Percentiles rank a stretch among this genome's conserved stretches.
Conservation (phyloP, 352 stramenopile species). For the Aphanomyces invadans region DNA sequence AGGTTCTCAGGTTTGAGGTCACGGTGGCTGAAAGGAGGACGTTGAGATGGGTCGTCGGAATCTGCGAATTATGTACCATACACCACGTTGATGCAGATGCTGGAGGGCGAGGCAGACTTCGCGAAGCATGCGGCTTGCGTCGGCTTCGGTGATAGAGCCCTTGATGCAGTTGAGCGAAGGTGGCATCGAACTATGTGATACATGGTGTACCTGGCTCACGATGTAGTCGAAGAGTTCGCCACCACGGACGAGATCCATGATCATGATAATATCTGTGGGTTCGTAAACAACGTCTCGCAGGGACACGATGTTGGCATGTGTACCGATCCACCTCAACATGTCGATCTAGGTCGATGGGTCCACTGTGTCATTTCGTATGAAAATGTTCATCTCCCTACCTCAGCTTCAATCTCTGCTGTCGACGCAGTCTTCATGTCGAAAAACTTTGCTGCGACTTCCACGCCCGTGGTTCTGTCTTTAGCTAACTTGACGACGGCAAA, state of each 20-base stretch:
- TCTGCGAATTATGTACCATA: constrained; percentile 37
- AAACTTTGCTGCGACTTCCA: constrained; percentile 55
- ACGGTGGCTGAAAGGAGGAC: constrained; percentile 59
- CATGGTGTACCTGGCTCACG: constrained; percentile 40
- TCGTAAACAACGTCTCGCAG: constrained; percentile 57
- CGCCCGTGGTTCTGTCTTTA: neutral
- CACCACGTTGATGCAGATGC: constrained; percentile 55
- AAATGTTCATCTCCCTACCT: constrained; percentile 32
- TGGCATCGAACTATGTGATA: neutral
- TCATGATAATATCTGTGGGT: constrained; percentile 65
- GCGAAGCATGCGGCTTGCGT: constrained; percentile 53
- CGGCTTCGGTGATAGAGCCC: constrained; percentile 67
- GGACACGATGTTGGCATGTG: constrained; percentile 59
- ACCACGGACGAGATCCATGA: constrained; percentile 66
- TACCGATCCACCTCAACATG: constrained; percentile 46
- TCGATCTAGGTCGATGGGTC: constrained; percentile 37
- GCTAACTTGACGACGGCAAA: constrained; percentile 16
- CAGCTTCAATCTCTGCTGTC: constrained; percentile 44
- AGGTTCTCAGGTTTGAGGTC: constrained; percentile 76
- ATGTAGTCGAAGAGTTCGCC: constrained; percentile 80
- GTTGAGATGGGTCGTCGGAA: neutral
- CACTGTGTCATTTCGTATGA: neutral
- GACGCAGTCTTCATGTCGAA: constrained; percentile 59
- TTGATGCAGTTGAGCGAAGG: constrained; percentile 23
- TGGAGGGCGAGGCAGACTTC: constrained; percentile 54